phyloP scores from a whole-genome alignment of 306 rosid species.

The Citrullus mucosospermus region DNA sequence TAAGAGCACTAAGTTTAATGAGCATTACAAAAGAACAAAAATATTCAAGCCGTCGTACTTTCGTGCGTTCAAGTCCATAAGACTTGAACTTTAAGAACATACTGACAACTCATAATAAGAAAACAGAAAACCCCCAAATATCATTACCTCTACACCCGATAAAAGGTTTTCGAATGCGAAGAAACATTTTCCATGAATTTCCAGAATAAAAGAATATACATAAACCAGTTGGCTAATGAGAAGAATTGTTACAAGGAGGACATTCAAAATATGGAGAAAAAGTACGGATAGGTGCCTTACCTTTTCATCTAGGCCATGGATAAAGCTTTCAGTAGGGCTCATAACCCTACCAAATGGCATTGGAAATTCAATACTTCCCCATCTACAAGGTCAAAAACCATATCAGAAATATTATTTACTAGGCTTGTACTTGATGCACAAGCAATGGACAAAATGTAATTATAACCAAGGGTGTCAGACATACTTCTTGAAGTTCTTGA shows the following conservation, averaged over 20 bases:
- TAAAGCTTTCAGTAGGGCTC: conserved; percentile 71
- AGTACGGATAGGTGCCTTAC: conserved; percentile 13
- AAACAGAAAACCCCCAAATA: background rate
- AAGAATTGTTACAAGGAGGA: background rate
- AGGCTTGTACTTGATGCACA: background rate
- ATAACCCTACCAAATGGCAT: conserved; percentile 96
- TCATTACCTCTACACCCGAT: background rate
- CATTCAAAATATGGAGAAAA: background rate
- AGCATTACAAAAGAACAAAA: background rate
- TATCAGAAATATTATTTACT: background rate
- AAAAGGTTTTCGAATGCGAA: background rate
- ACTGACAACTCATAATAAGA: background rate
- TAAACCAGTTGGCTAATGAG: background rate
- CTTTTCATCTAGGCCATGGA: conserved; percentile 94
- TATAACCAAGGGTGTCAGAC: conserved; percentile 2
- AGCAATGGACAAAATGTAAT: background rate
- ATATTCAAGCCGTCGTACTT: background rate
- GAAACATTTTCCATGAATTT: background rate
- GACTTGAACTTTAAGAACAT: background rate
- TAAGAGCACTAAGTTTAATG: background rate
- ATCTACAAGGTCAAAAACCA: conserved; percentile 39
- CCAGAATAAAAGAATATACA: background rate
- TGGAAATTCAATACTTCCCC: conserved; percentile 88
- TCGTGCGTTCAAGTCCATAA: background rate
- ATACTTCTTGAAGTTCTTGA: conserved; percentile 97